A percentile compares a stretch with the other conserved stretches of the same genome.
phyloP scores from a whole-genome alignment of 371 early-diverging fungal genomes.

The Mucor mucedo region DNA sequence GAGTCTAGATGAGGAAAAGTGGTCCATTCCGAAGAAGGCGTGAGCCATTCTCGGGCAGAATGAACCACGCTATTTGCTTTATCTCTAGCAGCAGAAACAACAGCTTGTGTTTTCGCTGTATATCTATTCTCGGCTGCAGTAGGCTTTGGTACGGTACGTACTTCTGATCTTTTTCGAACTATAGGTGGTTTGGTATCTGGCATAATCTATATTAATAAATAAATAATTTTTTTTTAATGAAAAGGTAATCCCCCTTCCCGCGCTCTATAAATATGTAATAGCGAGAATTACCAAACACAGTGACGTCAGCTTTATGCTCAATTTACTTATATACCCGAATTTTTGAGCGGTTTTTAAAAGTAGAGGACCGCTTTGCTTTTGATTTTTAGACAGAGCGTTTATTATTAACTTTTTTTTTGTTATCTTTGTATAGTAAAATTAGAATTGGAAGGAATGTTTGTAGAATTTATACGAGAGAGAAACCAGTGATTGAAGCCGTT shows the following conservation, averaged over 20 bases:
- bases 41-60: constrained; percentile 44
- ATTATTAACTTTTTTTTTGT: too few relatives aligned
- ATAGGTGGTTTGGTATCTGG: constrained; percentile 21
- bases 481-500: too few relatives aligned
- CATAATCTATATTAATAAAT: background rate
- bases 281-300: too few relatives aligned
- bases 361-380: too few relatives aligned
- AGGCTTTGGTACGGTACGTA: background rate
- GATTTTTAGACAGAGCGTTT: too few relatives aligned
- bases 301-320: too few relatives aligned
- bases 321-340: too few relatives aligned
- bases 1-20: constrained; percentile 50
- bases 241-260: background rate
- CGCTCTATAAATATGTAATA: background rate
- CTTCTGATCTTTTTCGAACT: constrained; percentile 14
- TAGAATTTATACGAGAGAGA: too few relatives aligned
- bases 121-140: background rate
- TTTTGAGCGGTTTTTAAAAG: too few relatives aligned
- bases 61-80: constrained; percentile 36
- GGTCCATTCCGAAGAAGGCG: constrained; percentile 41
- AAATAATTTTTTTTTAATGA: background rate
- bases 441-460: too few relatives aligned
- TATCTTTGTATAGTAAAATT: too few relatives aligned
- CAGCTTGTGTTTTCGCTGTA: constrained; percentile 14
- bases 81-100: constrained; percentile 35